Conservation (phyloP, 2,329 filamentous ascomycete genomes). For the Aureobasidium sp. region DNA sequence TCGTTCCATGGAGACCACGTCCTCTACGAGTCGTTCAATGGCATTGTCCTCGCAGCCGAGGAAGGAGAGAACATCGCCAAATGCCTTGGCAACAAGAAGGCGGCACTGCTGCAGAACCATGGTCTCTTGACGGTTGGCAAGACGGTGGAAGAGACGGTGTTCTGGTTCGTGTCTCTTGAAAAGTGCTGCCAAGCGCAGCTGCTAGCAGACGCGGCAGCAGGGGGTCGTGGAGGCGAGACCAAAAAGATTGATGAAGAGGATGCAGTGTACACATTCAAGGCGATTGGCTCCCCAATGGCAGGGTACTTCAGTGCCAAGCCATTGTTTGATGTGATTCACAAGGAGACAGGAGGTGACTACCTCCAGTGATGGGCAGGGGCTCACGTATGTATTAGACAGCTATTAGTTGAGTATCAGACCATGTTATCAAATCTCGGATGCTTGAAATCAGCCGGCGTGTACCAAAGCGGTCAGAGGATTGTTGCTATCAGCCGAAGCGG, state of each 20-base stretch:
- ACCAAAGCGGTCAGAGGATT: not conserved
- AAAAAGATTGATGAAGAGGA: conserved; percentile 62
- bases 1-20: conserved; percentile 35
- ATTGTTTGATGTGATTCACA: conserved; percentile 60
- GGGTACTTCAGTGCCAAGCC: conserved; percentile 68
- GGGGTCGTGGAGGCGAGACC: conserved; percentile 54
- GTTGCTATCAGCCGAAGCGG: conserved; percentile 2
- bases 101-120: conserved; percentile 36
- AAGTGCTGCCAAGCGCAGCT: conserved; percentile 35
- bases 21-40: conserved; percentile 37
- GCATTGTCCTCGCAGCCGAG: conserved; percentile 37
- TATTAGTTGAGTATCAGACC: not conserved
- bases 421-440: not conserved
- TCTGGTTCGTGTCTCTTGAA: conserved; percentile 36
- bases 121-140: conserved; percentile 37
- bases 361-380: conserved; percentile 27
- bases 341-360: conserved; percentile 51
- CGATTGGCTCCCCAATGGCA: conserved; percentile 51
- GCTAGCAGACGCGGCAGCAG: conserved; percentile 52
- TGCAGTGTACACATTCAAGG: conserved; percentile 58
- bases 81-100: conserved; percentile 33
- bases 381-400: not conserved
- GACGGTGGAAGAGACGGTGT: conserved; percentile 35
- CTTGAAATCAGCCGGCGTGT: not conserved
- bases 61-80: conserved; percentile 39